Evolutionary conservation across 495 filamentous ascomycete species (phyloP), one percentile per base, ranked within the genome.

Genomic region (Margaritispora aquatica): DNA sequence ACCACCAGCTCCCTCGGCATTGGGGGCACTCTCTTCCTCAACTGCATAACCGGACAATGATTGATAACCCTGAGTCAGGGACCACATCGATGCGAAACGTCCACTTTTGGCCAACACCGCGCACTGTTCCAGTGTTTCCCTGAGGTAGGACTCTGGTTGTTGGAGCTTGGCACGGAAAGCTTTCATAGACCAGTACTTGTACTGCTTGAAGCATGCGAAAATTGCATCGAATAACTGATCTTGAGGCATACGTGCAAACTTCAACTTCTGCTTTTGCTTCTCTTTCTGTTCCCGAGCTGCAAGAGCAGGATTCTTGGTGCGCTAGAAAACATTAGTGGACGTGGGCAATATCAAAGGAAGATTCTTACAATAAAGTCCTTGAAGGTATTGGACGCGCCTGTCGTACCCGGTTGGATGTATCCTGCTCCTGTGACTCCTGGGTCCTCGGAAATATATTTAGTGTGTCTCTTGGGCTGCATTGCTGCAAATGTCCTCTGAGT

Each of bases 131-230:
- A 98, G 70, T 1, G 83, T 86, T 70, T 95, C 82, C 60, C 91
- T 91, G 51, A 98, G 83, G 70, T 91, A 98, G 3, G 87, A 86
- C 69, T 98, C 94, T 0, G 94, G 94, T 74, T 98, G 94, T 52
- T 82, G 76, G 29, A 92, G 79, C 61, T 75, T 71, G 21, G 79
- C 74, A 60, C 88, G 88, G 63, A 98, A 81, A 0, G 83, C 81
- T 65, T 88, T 92, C 76, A 97, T 87, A 19, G 88, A 81, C 93
- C 93, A 97, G 72, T 92, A 97, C 54, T 82, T 82, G 77, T 87
- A 96, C 53, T 84, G 72, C 29, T 84, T 80, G 82, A 97, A 98
- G 67, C 84, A 88, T 17, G 76, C 70, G 75, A 90, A 91, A 58
- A 98, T 84, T 44, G 75, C 75, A 70, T 97, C 90, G 73, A 96